A percentile compares a stretch with the other conserved stretches of the same genome.
Conservation (phyloP, 352 stramenopile genomes). For the Phytopythium aichiense region DNA sequence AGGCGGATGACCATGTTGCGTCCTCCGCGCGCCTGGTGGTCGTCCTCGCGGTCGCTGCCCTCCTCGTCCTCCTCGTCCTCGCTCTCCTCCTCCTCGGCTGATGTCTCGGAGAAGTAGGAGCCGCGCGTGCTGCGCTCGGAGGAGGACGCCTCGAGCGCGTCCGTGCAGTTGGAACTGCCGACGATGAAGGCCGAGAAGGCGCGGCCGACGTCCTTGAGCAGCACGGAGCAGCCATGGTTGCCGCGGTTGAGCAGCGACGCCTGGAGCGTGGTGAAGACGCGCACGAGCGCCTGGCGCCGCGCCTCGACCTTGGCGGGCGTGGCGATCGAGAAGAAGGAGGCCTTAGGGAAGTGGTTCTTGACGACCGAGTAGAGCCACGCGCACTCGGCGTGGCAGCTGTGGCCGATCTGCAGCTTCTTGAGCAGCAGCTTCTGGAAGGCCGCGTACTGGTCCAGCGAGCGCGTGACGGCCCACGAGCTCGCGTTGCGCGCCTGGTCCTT, state of each 20-base stretch:
- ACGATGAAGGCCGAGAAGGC: constrained; percentile 26
- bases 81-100: constrained; percentile 29
- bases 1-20: not conserved
- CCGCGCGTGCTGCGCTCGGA: constrained; percentile 16
- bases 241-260: constrained; percentile 28
- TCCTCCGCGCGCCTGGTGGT: not conserved
- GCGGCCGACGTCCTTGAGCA: constrained; percentile 20
- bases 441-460: constrained; percentile 38
- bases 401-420: constrained; percentile 38
- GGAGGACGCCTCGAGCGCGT: constrained; percentile 13
- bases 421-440: constrained; percentile 49
- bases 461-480: constrained; percentile 21
- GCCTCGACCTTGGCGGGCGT: constrained; percentile 20
- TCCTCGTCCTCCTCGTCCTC: constrained; percentile 22
- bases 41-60: constrained; percentile 8
- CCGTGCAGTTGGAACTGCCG: constrained; percentile 18
- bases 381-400: constrained; percentile 63
- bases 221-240: constrained; percentile 20
- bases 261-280: constrained; percentile 20
- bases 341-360: constrained; percentile 57
- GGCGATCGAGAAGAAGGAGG: constrained; percentile 16
- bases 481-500: constrained; percentile 8
- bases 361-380: constrained; percentile 54
- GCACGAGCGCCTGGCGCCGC: constrained; percentile 19
- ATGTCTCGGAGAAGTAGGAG: constrained; percentile 22